These are phyloP conservation scores for Hemileccinum rubropunctum DNA, from an alignment of 768 basidiomycete species.

Conservation along the genomic window DNA sequence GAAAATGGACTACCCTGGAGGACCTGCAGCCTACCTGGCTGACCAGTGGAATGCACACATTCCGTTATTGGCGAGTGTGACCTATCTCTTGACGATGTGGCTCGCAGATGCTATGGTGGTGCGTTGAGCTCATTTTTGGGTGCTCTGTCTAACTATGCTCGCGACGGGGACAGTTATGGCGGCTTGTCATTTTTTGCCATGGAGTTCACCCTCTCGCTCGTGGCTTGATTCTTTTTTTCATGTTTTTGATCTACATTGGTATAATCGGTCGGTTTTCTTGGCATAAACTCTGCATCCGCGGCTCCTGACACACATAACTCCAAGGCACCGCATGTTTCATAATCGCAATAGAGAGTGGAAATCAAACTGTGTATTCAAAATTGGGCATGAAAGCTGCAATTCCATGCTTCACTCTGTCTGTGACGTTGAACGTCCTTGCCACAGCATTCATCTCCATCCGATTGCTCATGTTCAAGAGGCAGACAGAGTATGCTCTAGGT, in stretches of 20 bases:
- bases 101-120: neutral
- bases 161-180: neutral
- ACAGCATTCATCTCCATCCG: neutral
- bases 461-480: neutral
- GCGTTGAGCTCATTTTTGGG: neutral
- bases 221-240: neutral
- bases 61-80: neutral
- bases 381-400: neutral
- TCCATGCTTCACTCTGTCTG: neutral
- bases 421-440: too few relatives aligned
- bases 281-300: neutral
- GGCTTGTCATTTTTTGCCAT: neutral
- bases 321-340: neutral
- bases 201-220: neutral
- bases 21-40: neutral
- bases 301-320: neutral
- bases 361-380: neutral
- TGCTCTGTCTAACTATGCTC: neutral
- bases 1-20: slow-evolving; percentile 2
- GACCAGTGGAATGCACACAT: neutral
- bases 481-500: neutral
- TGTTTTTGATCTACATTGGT: neutral
- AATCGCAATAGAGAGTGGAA: neutral
- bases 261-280: neutral
- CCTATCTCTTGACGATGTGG: neutral